Conservation (phyloP, 2,329 filamentous ascomycete genomes). For the Aspergillus viridinutans region DNA sequence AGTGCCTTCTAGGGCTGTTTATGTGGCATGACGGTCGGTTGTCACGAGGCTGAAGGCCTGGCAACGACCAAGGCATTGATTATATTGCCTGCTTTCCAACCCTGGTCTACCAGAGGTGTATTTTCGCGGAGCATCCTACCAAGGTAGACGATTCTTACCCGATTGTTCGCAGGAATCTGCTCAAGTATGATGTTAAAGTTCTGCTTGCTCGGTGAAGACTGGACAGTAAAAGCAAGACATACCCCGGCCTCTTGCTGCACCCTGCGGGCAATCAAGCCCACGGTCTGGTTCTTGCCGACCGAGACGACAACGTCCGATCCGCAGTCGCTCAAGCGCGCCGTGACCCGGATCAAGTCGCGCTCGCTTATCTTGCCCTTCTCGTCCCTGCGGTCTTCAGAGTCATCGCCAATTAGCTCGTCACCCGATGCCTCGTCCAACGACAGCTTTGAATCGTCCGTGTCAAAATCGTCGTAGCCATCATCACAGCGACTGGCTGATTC, state of each 20-base stretch:
- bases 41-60: slow-evolving; percentile 13
- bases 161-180: slow-evolving; percentile 56
- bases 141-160: slow-evolving; percentile 71
- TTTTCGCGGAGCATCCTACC: slow-evolving; percentile 73
- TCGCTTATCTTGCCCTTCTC: slow-evolving; percentile 60
- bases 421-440: slow-evolving; percentile 37
- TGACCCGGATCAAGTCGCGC: slow-evolving; percentile 54
- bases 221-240: slow-evolving; percentile 29
- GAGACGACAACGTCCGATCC: slow-evolving; percentile 59
- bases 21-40: not conserved
- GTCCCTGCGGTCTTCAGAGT: slow-evolving; percentile 43
- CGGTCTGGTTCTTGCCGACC: slow-evolving; percentile 58
- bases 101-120: slow-evolving; percentile 61
- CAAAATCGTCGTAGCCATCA: slow-evolving; percentile 20
- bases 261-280: slow-evolving; percentile 59
- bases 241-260: slow-evolving; percentile 63
- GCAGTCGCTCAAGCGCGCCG: slow-evolving; percentile 62
- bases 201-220: not conserved
- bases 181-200: slow-evolving; percentile 3
- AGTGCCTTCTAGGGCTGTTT: not conserved
- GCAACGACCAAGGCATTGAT: slow-evolving; percentile 68
- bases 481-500: slow-evolving; percentile 17
- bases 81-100: slow-evolving; percentile 71
- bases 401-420: slow-evolving; percentile 34
- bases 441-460: slow-evolving; percentile 31